A percentile compares a stretch with the other conserved stretches of the same genome.
Conservation (phyloP, 208 protist genomes). For the Crithidia thermophila region DNA sequence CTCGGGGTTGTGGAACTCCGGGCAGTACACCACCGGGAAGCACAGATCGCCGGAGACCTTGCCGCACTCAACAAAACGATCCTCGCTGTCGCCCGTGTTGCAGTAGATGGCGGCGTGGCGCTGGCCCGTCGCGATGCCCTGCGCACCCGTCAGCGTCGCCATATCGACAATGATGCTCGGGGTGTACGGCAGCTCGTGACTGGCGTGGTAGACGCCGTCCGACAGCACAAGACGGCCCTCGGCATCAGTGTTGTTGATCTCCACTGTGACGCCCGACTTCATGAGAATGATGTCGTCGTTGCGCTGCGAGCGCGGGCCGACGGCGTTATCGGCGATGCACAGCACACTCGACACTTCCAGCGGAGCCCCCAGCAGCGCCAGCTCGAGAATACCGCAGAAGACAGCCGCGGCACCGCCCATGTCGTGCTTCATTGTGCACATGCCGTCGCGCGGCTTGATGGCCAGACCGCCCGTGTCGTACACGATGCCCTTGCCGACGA, state of each 20-base stretch:
- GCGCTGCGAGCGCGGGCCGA: slow-evolving; percentile 74
- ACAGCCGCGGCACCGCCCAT: slow-evolving; percentile 91
- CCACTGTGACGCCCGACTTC: slow-evolving; percentile 88
- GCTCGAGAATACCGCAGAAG: slow-evolving; percentile 75
- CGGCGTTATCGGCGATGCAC: slow-evolving; percentile 92
- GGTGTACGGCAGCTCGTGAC: slow-evolving; percentile 70
- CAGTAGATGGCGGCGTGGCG: slow-evolving; percentile 83
- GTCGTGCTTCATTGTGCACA: slow-evolving; percentile 93
- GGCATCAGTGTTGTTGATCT: slow-evolving; percentile 95
- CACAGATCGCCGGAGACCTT: slow-evolving; percentile 74
- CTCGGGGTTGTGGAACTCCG: slow-evolving; percentile 83
- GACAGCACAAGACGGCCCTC: slow-evolving; percentile 92
- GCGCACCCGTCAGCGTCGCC: slow-evolving; percentile 92
- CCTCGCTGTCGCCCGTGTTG: slow-evolving; percentile 78
- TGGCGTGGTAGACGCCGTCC: slow-evolving; percentile 91
- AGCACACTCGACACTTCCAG: slow-evolving; percentile 59
- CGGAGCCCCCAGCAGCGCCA: slow-evolving; percentile 50
- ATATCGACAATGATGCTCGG: slow-evolving; percentile 89
- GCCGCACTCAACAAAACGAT: slow-evolving; percentile 48
- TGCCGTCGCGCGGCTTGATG: slow-evolving; percentile 76
- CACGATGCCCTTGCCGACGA: slow-evolving; percentile 93
- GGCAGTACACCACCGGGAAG: slow-evolving; percentile 89
- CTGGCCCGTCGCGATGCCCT: slow-evolving; percentile 80
- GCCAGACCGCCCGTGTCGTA: slow-evolving; percentile 93
- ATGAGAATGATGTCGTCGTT: slow-evolving; percentile 90